Evolutionary conservation across 805 yeast genomes (phyloP), one percentile per base, ranked within the genome.

Genomic region (Kuraishia hungarica): DNA sequence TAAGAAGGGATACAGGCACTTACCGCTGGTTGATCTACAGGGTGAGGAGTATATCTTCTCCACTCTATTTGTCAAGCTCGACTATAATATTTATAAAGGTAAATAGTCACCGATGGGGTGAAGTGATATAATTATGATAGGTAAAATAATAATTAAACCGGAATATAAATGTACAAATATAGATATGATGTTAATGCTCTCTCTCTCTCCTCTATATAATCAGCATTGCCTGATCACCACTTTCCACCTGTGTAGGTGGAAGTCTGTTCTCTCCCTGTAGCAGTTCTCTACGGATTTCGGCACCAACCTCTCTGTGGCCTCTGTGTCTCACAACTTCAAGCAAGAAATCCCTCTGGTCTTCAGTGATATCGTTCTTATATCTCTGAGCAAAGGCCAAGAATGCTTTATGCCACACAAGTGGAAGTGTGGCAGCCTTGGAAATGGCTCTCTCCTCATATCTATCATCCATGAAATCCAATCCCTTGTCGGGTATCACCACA

Each of bases 381-480:
- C 97, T 80, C 73, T 92, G 97, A 39, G 97, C 96, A 74, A 94
- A 94, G 1, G 94, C 86, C 56, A 94, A 77, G 66, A 94, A 87
- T 1, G 97, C 93, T 69, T 93, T 96, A 69, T 96, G 98, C 98
- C 99, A 94, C 43, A 93, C 93, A 19, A 94, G 88, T 7, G 99
- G 98, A 66, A 94, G 77, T 52, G 80, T 80, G 24, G 86, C 83
- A n/a, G 75, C 65, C 52, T 67, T 65, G 46, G 59, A 61, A 2
- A 64, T 50, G 53, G 62, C 64, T 50, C 64, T 66, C 15, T 66
- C 73, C 50, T 68, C 74, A 10, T 64, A 62, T 48, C 69, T 66
- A 21, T 62, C 67, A 8, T 50, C 54, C 47, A 61, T 57, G 17
- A 58, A 65, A 26, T 53, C 57, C 43, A 55, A 78, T 55, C 73